A percentile compares a stretch with the other conserved stretches of the same genome.
These are phyloP conservation scores for Medicago truncatula DNA, from an alignment of 306 rosid genomes.

Conservation along the genomic window DNA sequence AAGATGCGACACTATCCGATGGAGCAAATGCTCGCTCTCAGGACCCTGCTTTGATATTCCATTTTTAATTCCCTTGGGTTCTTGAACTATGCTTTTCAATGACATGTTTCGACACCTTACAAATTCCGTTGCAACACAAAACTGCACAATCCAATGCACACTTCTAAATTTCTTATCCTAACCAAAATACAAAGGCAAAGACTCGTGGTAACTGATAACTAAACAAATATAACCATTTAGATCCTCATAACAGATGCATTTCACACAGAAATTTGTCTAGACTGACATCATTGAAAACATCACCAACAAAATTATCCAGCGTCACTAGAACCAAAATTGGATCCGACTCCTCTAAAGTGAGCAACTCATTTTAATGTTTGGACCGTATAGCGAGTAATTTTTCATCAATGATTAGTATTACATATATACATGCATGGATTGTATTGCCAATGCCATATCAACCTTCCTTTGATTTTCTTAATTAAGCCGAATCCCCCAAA, in stretches of 20 bases:
- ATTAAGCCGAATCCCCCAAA: neutral
- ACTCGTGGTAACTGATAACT: neutral
- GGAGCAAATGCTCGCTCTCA: constrained; percentile 51
- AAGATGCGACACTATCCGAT: constrained; percentile 58
- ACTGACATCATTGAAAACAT: constrained; percentile 17
- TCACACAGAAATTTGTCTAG: too few species aligned
- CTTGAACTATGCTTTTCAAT: constrained; percentile 59
- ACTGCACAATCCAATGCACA: constrained; percentile 37
- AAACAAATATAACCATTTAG: neutral
- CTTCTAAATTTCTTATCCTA: constrained; percentile 4
- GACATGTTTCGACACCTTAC: constrained; percentile 52
- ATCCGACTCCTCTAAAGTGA: too few species aligned
- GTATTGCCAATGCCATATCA: too few species aligned
- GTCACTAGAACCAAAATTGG: constrained; percentile 7
- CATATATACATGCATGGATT: too few species aligned
- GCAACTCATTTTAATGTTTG: too few species aligned
- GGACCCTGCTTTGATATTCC: constrained; percentile 39
- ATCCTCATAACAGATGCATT: neutral
- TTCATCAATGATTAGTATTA: too few species aligned
- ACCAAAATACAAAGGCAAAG: constrained; percentile 28
- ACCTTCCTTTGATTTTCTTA: too few species aligned
- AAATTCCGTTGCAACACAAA: constrained; percentile 34
- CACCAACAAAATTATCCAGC: neutral
- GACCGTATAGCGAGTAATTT: too few species aligned
- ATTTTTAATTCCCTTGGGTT: constrained; percentile 59